Evolutionary conservation across 352 stramenopile genomes (phyloP).

Genomic region (Globisporangium apiculatum): DNA sequence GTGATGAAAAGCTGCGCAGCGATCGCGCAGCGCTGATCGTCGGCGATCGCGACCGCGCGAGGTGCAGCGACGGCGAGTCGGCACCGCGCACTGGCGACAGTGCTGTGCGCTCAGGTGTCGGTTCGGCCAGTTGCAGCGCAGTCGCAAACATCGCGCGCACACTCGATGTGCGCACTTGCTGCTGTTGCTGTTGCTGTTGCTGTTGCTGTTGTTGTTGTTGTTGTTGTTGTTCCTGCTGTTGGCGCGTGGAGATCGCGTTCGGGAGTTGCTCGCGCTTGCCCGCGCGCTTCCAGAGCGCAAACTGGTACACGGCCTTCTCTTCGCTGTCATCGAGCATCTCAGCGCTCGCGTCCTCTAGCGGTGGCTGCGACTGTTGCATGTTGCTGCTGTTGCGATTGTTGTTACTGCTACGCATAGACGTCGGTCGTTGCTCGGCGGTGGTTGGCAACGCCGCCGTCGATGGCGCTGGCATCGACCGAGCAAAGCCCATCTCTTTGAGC

Average conservation of each 20-base stretch:
- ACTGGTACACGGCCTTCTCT: slow-evolving; percentile 31
- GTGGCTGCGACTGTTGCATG: not conserved
- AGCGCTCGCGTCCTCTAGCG: not conserved
- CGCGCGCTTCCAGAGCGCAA: slow-evolving; percentile 58
- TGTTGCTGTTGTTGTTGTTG: slow-evolving; percentile 2
- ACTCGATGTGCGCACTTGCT: not conserved
- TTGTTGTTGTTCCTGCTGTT: slow-evolving; percentile 1
- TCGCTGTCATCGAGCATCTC: slow-evolving; percentile 10
- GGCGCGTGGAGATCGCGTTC: slow-evolving; percentile 35
- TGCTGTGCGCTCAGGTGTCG: not conserved
- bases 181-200: not conserved
- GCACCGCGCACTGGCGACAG: not conserved
- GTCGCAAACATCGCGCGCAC: not conserved
- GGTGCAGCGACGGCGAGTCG: slow-evolving; percentile 2
- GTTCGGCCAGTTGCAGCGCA: not conserved
- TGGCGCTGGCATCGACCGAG: slow-evolving; percentile 19
- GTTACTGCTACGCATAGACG: not conserved
- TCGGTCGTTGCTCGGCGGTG: not conserved
- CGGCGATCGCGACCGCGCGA: slow-evolving; percentile 9
- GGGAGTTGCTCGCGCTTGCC: slow-evolving; percentile 30
- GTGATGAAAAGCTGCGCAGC: slow-evolving; percentile 1
- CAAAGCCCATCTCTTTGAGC: slow-evolving; percentile 39
- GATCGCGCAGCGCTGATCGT: slow-evolving; percentile 9
- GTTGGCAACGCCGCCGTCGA: slow-evolving; percentile 11
- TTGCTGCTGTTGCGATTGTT: slow-evolving; percentile 1